A percentile compares a stretch with the other conserved stretches of the same genome.
Conservation (phyloP, 129 eudicot species). For the Saposhnikovia divaricata region DNA sequence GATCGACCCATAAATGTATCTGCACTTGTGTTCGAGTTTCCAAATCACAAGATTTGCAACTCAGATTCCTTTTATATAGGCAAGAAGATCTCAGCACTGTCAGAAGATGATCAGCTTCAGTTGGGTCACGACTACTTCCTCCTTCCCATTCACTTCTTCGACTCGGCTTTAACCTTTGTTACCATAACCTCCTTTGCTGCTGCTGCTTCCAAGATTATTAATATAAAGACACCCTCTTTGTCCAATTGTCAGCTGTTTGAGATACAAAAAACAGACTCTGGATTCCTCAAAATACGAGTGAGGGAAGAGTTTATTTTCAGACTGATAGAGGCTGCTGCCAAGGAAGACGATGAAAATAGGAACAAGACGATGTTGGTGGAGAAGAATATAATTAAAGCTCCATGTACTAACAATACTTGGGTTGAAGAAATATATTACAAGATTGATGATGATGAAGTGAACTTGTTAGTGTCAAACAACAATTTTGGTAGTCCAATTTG, state of each 20-base stretch:
- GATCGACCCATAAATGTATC: slow-evolving; percentile 31
- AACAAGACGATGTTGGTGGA: background rate
- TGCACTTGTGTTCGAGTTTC: background rate
- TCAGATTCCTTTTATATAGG: slow-evolving; percentile 67
- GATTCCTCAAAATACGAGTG: slow-evolving; percentile 4
- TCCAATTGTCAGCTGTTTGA: background rate
- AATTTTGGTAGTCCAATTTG: slow-evolving; percentile 13
- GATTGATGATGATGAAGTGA: background rate
- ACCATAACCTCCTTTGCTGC: slow-evolving; percentile 32
- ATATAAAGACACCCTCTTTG: background rate
- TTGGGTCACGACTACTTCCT: slow-evolving; percentile 49
- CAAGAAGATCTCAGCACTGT: slow-evolving; percentile 42
- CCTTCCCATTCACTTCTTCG: slow-evolving; percentile 37
- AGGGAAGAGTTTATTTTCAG: slow-evolving; percentile 1
- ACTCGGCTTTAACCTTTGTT: slow-evolving; percentile 42
- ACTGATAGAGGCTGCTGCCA: background rate
- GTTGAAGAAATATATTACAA: background rate
- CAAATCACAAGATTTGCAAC: slow-evolving; percentile 25
- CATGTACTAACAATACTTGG: background rate
- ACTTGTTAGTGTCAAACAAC: no score
- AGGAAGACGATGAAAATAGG: background rate
- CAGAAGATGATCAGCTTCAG: slow-evolving; percentile 40
- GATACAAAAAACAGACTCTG: slow-evolving; percentile 7
- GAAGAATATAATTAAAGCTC: no score
- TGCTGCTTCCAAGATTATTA: background rate